Evolutionary conservation across 2,329 filamentous ascomycete genomes (phyloP).

Genomic region (Xylaria arbuscula): DNA sequence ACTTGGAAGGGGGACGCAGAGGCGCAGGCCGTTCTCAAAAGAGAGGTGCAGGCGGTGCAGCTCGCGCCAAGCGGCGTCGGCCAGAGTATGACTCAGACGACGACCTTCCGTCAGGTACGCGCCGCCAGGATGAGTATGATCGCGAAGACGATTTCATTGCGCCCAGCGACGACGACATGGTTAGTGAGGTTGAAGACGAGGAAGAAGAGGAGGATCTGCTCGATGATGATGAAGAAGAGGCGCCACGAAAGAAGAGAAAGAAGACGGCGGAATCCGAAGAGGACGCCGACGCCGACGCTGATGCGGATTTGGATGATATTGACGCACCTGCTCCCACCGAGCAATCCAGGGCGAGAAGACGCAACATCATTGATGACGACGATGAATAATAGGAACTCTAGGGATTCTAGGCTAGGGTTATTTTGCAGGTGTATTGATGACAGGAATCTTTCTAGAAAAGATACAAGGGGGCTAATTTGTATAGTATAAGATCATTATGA

Average conservation of each 20-base stretch:
- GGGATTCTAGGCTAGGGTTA: conserved; percentile 7
- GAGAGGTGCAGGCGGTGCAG: conserved; percentile 61
- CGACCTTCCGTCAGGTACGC: conserved; percentile 70
- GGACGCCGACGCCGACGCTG: conserved; percentile 65
- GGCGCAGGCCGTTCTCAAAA: conserved; percentile 62
- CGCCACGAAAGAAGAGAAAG: conserved; percentile 61
- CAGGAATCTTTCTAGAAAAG: background rate
- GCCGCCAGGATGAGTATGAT: conserved; percentile 79
- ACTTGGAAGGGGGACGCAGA: conserved; percentile 72
- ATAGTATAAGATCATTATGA: conserved; percentile 18
- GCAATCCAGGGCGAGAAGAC: conserved; percentile 59
- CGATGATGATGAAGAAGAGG: conserved; percentile 61
- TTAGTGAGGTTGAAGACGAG: conserved; percentile 65
- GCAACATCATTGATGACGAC: conserved; percentile 70
- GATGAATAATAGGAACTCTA: conserved; percentile 52
- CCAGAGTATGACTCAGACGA: conserved; percentile 82
- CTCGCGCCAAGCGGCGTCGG: conserved; percentile 64
- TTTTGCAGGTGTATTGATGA: conserved; percentile 1
- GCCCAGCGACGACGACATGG: conserved; percentile 75
- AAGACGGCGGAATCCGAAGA: conserved; percentile 61
- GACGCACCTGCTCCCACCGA: conserved; percentile 53
- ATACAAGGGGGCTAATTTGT: conserved; percentile 13
- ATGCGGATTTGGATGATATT: conserved; percentile 65
- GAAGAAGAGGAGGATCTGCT: conserved; percentile 71
- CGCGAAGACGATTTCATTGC: conserved; percentile 83